Conservation (phyloP, 202 grass and related monocot species). For the Brachypodium distachyon region DNA sequence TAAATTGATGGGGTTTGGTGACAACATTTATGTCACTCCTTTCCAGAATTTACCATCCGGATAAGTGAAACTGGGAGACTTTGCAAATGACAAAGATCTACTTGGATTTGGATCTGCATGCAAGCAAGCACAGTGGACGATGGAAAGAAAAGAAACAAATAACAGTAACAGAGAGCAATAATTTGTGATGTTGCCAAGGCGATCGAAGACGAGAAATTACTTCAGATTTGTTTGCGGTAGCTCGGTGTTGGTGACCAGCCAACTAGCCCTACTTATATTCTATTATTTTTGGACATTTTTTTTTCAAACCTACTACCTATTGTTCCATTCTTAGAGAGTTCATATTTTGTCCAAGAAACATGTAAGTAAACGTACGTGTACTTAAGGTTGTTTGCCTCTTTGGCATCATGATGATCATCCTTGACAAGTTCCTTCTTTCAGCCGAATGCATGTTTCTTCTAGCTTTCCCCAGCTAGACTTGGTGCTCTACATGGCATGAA, state of each 20-base stretch:
- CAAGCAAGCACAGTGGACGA: not conserved
- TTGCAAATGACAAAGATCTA: slow-evolving; percentile 26
- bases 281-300: slow-evolving; percentile 18
- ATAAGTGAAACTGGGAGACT: not conserved
- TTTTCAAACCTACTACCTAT: not conserved
- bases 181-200: slow-evolving; percentile 8
- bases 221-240: slow-evolving; percentile 23
- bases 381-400: not conserved
- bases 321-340: slow-evolving; percentile 1
- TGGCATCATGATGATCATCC: not conserved
- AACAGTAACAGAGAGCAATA: slow-evolving; percentile 14
- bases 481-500: not conserved
- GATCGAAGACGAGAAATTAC: not conserved
- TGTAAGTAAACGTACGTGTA: slow-evolving; percentile 13
- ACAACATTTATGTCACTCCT: slow-evolving; percentile 23
- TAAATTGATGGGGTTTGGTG: slow-evolving; percentile 38
- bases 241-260: slow-evolving; percentile 25
- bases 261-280: slow-evolving; percentile 7
- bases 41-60: slow-evolving; percentile 26
- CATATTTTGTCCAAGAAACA: slow-evolving; percentile 21
- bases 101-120: not conserved
- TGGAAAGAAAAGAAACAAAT: not conserved
- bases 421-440: not conserved
- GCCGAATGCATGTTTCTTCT: not conserved
- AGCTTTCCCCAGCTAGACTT: not conserved